phyloP scores from a whole-genome alignment of 495 filamentous ascomycete genomes.

The Hypoxylon cercidicola region DNA sequence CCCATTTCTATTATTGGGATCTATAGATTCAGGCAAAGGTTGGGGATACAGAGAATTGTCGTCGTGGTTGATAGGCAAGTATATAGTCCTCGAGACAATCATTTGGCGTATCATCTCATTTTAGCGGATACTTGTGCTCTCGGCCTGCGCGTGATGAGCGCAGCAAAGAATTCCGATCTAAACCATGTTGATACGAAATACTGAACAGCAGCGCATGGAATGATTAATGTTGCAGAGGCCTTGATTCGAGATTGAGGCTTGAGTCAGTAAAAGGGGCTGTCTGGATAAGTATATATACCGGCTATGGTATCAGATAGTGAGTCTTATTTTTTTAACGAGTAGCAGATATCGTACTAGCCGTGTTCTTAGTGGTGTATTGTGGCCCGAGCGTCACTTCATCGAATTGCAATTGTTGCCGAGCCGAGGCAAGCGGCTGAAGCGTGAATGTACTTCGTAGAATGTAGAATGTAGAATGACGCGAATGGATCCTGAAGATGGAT shows the following conservation, averaged over 20 bases:
- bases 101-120: no score
- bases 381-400: not conserved
- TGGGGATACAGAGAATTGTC: constrained; percentile 5
- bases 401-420: constrained; percentile 16
- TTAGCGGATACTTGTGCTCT: constrained; percentile 60
- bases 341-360: no score
- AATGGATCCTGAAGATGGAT: constrained; percentile 11
- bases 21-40: not conserved
- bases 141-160: constrained; percentile 49
- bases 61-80: no score
- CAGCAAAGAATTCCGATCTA: constrained; percentile 14
- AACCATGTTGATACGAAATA: constrained; percentile 52
- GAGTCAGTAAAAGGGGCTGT: no score
- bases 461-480: constrained; percentile 29
- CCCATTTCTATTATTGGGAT: not conserved
- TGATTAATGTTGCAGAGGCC: constrained; percentile 60
- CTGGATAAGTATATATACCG: no score
- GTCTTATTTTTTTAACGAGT: no score
- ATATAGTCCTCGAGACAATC: no score
- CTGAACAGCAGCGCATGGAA: constrained; percentile 56
- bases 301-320: no score
- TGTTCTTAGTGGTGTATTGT: not conserved
- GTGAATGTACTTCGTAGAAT: no score
- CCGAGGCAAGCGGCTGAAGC: constrained; percentile 24
- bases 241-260: constrained; percentile 42